Evolutionary conservation across 2,329 filamentous ascomycete species (phyloP), one percentile per base, ranked within the genome.

Genomic region (Trichoderma semiorbis): DNA sequence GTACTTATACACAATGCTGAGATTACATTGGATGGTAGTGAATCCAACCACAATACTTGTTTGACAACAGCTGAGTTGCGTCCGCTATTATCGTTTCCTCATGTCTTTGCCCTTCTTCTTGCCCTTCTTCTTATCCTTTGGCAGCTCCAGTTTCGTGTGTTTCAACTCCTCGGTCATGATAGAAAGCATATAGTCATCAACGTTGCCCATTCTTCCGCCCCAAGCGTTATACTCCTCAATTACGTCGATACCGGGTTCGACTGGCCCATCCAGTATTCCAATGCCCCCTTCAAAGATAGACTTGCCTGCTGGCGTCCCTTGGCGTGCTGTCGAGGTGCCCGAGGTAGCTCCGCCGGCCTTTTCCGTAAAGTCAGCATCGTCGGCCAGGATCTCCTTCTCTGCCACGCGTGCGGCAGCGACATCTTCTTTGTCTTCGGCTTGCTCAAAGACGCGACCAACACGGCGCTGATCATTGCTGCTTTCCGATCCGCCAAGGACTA

Each of bases 371-470:
- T 97, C 94, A 5, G 90, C 93, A 60, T 95, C 93, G 75, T 97
- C 94, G 28, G 93, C 92, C 77, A 93, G 90, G 61, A 96, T 91
- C 80, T 99, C 96, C 78, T 93, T 96, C 79, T 97, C 92, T 0
- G 96, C 96, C 11, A 92, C 89, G 66, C 93, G 92, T 2, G 96
- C 96, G 0, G 96, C 96, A 30, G 90, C 91, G 16, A 95, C 93
- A 78, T 99, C 96, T 79, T 99, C 96, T 62, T 89, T 89, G 77
- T 99, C 96, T 81, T 99, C 96, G 0, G 94, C 95, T 74, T 93
- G 92, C 76, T 97, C 94, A 36, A 99, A 90, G 0, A 91, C 93
- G 18, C 91, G 88, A 4, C 91, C 89, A 1, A 92, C 90, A 34
- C 84, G 86, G 50, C 87, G 86, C 71, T 90, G 86, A 36, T 91